A percentile compares a stretch with the other conserved stretches of the same genome.
phyloP scores from a whole-genome alignment of 2,329 filamentous ascomycete species.

The Aureobasidium sp. region DNA sequence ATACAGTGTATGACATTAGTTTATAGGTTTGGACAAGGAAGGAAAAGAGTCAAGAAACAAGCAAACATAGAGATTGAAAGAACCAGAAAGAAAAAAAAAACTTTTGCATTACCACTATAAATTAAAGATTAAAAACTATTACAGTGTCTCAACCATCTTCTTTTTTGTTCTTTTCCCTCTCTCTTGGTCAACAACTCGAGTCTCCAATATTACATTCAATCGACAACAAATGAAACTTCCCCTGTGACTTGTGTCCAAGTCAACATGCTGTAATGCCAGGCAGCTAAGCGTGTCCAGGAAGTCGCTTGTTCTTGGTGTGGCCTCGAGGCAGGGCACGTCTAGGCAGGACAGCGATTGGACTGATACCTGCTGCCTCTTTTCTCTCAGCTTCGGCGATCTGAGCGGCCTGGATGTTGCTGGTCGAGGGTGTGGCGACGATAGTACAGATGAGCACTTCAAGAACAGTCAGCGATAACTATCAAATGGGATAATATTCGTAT shows the following conservation, averaged over 20 bases:
- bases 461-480: not conserved
- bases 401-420: not conserved
- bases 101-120: not conserved
- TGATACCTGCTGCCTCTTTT: not conserved
- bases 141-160: not conserved
- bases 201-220: not conserved
- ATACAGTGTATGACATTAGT: too few relatives aligned
- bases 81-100: not conserved
- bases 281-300: not conserved
- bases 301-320: not conserved
- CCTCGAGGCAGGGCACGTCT: not conserved
- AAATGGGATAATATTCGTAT: too few relatives aligned
- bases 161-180: not conserved
- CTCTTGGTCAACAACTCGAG: not conserved
- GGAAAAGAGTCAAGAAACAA: not conserved
- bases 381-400: not conserved
- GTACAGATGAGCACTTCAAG: slow-evolving; percentile 1
- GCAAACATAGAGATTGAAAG: not conserved
- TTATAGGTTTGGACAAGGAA: not conserved
- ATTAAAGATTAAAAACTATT: not conserved
- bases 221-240: not conserved
- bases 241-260: not conserved
- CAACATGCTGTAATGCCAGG: not conserved
- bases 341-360: not conserved
- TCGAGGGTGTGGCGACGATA: not conserved